A percentile compares a stretch with the other conserved stretches of the same genome.
These are phyloP conservation scores for Paspalum vaginatum DNA, from an alignment of 176 grass and related monocot species.

Conservation along the genomic window DNA sequence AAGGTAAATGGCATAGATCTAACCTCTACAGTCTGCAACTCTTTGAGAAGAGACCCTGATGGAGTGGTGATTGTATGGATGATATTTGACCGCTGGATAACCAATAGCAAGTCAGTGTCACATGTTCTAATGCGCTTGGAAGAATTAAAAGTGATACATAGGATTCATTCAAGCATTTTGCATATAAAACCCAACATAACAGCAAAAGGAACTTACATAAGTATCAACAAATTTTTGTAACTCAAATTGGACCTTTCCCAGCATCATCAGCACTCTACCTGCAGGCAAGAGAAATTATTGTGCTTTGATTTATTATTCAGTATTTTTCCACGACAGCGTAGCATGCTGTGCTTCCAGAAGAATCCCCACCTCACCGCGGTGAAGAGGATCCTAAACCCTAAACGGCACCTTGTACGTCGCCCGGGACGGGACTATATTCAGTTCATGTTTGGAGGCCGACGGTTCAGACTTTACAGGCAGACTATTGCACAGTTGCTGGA, in stretches of 20 bases:
- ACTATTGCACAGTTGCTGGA: too few species aligned
- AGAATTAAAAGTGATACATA: background rate
- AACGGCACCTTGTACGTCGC: too few species aligned
- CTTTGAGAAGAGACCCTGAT: conserved; percentile 97
- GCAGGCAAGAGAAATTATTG: background rate
- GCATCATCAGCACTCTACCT: conserved; percentile 81
- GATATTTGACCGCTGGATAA: conserved; percentile 71
- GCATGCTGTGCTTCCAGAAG: conserved; percentile 11
- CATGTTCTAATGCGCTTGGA: conserved; percentile 16
- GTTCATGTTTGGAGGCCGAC: too few species aligned
- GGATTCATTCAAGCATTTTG: conserved; percentile 9
- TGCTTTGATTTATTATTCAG: background rate
- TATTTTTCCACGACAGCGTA: background rate
- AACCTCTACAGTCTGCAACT: conserved; percentile 94
- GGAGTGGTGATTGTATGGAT: conserved; percentile 86
- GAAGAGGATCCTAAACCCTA: too few species aligned
- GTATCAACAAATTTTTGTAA: conserved; percentile 70
- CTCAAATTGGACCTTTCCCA: conserved; percentile 80
- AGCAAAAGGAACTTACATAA: conserved; percentile 66
- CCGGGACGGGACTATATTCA: too few species aligned
- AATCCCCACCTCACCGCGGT: too few species aligned
- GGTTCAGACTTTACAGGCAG: too few species aligned
- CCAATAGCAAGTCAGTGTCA: conserved; percentile 39
- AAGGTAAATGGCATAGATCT: conserved; percentile 24
- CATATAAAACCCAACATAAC: background rate